Evolutionary conservation across 805 yeast genomes (phyloP), one percentile per base, ranked within the genome.

Genomic region (Debaryomyces castellii): DNA sequence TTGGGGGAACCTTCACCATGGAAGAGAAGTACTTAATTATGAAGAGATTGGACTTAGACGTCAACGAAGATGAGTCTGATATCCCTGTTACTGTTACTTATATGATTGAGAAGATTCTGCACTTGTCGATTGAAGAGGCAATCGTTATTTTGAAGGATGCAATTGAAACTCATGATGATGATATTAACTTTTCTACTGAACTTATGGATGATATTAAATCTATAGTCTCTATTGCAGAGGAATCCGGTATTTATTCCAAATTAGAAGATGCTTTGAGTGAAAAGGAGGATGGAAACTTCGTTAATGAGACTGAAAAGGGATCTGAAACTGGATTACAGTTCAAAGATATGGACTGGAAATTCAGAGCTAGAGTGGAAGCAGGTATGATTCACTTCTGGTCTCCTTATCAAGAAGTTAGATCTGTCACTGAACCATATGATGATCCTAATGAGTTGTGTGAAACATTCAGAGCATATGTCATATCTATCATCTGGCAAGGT

Each of bases 351-450:
- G 41, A 59, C 20, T 62, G 67, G 67, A 50, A 54, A 10, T 50
- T 67, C 12, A 67, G 64, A 39, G 62, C 63, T 35, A 61, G 61
- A 45, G 52, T 67, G 17, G 73, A 74, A 47, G 78, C 79, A 3
- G 71, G 67, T 14, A 51, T 76, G 32, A 60, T 62, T 9, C 62
- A 61, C 12, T 64, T 51, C 48, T 52, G 54, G 46, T 66, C 72
- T 17, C 86, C 87, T 8, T 83, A 82, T 57, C 80, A 85, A 1
- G 88, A 83, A 61, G 87, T 83, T 17, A 73, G 89, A 60, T 78
- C 87, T 22, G 77, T 83, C 18, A 80, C 80, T 30, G 76, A 81
- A 6, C 70, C 77, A 8, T 58, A 64, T 8, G 85, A 80, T 56
- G 83, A 81, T 58, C 73, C 76, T 1, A 50, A 70, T 3, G 57